Evolutionary conservation across 2,329 filamentous ascomycete species (phyloP), one percentile per base, ranked within the genome.

Genomic region (Cladosporium sp.): DNA sequence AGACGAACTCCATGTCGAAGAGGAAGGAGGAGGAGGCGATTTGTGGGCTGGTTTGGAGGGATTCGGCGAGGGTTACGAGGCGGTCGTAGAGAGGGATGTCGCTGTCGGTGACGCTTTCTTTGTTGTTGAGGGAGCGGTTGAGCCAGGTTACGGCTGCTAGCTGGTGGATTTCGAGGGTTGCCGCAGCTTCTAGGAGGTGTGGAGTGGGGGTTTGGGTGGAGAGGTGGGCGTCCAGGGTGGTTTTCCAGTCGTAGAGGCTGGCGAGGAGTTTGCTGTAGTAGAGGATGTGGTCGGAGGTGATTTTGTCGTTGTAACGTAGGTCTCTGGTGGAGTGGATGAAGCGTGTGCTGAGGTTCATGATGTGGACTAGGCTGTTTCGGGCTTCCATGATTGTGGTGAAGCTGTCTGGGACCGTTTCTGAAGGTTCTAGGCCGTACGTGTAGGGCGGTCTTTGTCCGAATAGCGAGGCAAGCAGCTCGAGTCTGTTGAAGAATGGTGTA

Each of bases 1-100:
- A 55, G 8, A 62, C 53, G 35, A 54, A 50, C n/a, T 52, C 55
- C 52, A 60, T 60, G 49, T 61, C 56, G 48, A 63, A 60, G 13
- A 59, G 53, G 46, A 61, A 63, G 2, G 49, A 53, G 3, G 59
- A 46, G 2, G 20, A 11, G 11, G 36, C 7, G 3, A 12, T 12
- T 9, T n/a, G 9, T 18, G 18, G 6, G 13, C 25, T 49, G 11
- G 43, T 29, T 25, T 53, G 39, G 30, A 55, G 42, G 25, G 35
- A 42, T 36, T 58, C 52, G 6, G 48, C 54, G 2, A 58, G 41
- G 25, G 20, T 49, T 29, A 61, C 55, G 11, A 49, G 48, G 7
- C 45, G 43, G 3, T 58, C 52, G 40, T 49, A 49, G 4, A 49
- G 47, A 4, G 48, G 27, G 7, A 49, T 51, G 39, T 50, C 55